phyloP scores from a whole-genome alignment of 345 rosid species.

The Rhizophora apiculata region DNA sequence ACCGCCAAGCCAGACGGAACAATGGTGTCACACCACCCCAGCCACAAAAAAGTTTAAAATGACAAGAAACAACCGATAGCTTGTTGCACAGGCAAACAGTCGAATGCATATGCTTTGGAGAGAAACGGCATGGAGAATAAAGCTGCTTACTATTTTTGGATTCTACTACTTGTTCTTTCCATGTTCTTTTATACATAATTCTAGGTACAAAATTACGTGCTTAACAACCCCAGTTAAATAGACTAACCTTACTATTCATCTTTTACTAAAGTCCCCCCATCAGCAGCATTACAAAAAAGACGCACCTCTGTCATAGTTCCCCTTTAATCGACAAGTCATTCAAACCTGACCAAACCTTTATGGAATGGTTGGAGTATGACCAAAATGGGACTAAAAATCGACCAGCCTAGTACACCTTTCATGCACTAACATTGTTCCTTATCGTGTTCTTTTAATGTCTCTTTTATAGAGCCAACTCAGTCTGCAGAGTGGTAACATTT shows the following conservation, averaged over 20 bases:
- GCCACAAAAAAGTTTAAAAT: too few relatives aligned
- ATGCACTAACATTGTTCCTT: neutral
- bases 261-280: neutral
- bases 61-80: neutral
- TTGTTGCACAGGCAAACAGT: neutral
- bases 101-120: neutral
- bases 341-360: slow-evolving; percentile 23
- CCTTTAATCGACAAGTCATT: slow-evolving; percentile 14
- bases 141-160: slow-evolving; percentile 29
- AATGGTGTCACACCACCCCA: too few relatives aligned
- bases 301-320: slow-evolving; percentile 10
- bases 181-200: slow-evolving; percentile 19
- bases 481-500: slow-evolving; percentile 44
- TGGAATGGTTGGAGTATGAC: slow-evolving; percentile 22
- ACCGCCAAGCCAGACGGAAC: too few relatives aligned
- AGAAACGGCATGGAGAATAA: slow-evolving; percentile 20
- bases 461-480: slow-evolving; percentile 51
- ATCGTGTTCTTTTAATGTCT: slow-evolving; percentile 2
- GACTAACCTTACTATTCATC: neutral
- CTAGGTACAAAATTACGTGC: slow-evolving; percentile 22
- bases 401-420: slow-evolving; percentile 15
- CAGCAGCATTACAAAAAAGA: neutral
- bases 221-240: neutral
- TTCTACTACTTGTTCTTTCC: slow-evolving; percentile 22
- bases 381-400: slow-evolving; percentile 22